Evolutionary conservation across 805 yeast species (phyloP), one percentile per base, ranked within the genome.

Genomic region (Suhomyces emberorum): DNA sequence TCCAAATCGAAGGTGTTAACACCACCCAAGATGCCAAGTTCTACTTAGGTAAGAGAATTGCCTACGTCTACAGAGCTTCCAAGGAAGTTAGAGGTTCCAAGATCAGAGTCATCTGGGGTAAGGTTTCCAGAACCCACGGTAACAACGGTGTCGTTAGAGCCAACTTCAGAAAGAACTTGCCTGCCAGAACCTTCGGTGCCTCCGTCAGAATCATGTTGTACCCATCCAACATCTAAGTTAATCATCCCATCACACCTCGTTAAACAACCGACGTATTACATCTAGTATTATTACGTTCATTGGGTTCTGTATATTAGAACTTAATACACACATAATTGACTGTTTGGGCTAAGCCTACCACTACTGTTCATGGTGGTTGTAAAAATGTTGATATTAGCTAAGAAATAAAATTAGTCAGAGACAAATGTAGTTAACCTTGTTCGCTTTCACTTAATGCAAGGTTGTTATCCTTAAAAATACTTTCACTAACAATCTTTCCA

Each of bases 101-200:
- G 81, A 87, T 91, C 79, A 88, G 98, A 80, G 97, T 93, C 65
- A 88, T 93, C 79, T 93, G 98, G 98, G 98, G 98, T 74, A 91
- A 91, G 80, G 80, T 93, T 59, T 77, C 95, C 77, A 89, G 98
- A 83, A 78, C 97, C 59, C 98, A 93, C 84, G 98, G 98, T 74
- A 87, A 81, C 89, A 77, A 83, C 63, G 98, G 98, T 77, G 77
- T 87, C 57, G 96, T 93, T 60, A 91, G 98, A 79, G 98, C 98
- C 65, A 87, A 82, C 77, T 93, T 93, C 95, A 89, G 87, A 79
- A 81, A 85, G 76, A 93, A 93, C 89, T 83, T 93, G 69, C 98
- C 98, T 74, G 89, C 98, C 60, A 89, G 91, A 86, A 88, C 98
- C 62, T 91, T 93, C 72, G 98, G 98, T 79, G 97, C 98, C 69